A percentile compares a stretch with the other conserved stretches of the same genome.
Evolutionary conservation across 1,139 yeast species (phyloP).

Genomic region (Insectozyma bohioensis): DNA sequence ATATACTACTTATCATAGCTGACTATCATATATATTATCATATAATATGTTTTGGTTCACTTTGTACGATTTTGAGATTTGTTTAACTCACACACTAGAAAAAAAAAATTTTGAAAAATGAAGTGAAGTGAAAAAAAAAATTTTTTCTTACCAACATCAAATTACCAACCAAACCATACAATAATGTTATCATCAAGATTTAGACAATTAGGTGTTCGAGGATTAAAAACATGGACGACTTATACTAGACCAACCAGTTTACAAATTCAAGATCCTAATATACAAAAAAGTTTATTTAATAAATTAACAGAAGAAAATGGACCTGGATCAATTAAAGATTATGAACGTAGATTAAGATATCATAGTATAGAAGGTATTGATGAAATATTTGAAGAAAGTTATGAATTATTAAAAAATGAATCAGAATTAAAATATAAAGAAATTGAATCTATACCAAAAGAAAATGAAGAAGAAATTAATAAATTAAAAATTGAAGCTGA

Average conservation of each 20-base stretch:
- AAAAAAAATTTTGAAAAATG: too few relatives aligned
- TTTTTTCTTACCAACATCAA: conserved; percentile 2
- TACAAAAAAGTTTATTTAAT: conserved; percentile 34
- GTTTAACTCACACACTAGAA: too few relatives aligned
- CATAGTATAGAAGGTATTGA: conserved; percentile 68
- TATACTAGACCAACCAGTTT: conserved; percentile 41
- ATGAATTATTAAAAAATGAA: conserved; percentile 56
- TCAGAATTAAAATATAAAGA: conserved; percentile 21
- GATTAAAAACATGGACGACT: conserved; percentile 37
- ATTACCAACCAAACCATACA: background rate
- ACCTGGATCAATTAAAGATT: conserved; percentile 27
- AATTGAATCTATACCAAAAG: conserved; percentile 5
- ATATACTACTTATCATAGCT: too few relatives aligned
- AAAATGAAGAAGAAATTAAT: conserved; percentile 19
- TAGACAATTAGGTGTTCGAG: conserved; percentile 1
- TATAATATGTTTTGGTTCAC: too few relatives aligned
- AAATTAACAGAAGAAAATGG: conserved; percentile 27
- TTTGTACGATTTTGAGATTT: too few relatives aligned
- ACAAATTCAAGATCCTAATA: conserved; percentile 28
- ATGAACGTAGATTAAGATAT: conserved; percentile 36
- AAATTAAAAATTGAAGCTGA: conserved; percentile 49
- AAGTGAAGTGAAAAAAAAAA: conserved; percentile 1
- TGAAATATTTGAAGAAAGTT: conserved; percentile 70
- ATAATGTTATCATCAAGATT: background rate
- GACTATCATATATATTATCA: too few relatives aligned